Percentiles rank a stretch among this genome's conserved stretches.
These are phyloP conservation scores for Sarocladium brachiariae DNA, from an alignment of 2,329 filamentous ascomycete genomes.

Conservation along the genomic window DNA sequence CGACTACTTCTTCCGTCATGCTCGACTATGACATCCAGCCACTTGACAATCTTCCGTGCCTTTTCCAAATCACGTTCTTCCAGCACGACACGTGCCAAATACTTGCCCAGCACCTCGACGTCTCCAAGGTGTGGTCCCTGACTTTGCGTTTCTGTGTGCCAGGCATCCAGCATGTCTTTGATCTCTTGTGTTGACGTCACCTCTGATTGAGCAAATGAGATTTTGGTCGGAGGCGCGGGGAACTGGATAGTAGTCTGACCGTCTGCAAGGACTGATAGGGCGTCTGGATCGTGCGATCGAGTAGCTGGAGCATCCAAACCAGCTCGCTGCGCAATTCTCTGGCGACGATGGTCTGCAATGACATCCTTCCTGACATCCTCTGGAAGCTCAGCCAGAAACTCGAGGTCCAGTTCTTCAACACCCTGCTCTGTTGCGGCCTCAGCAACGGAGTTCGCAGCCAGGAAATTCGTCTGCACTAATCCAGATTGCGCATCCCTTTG, in stretches of 20 bases:
- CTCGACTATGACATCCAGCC: slow-evolving; percentile 54
- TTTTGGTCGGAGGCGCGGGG: slow-evolving; percentile 35
- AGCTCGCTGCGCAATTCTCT: slow-evolving; percentile 51
- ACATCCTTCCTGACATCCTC: slow-evolving; percentile 75
- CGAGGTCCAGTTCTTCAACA: slow-evolving; percentile 52
- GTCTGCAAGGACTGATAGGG: slow-evolving; percentile 20
- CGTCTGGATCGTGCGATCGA: slow-evolving; percentile 14
- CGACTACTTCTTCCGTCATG: slow-evolving; percentile 31
- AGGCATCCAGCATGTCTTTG: slow-evolving; percentile 65
- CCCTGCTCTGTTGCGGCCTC: slow-evolving; percentile 24
- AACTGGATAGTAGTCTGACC: slow-evolving; percentile 41
- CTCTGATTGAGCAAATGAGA: slow-evolving; percentile 37
- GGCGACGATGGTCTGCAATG: slow-evolving; percentile 57
- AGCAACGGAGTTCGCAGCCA: slow-evolving; percentile 31
- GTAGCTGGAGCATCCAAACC: slow-evolving; percentile 34
- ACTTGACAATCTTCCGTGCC: slow-evolving; percentile 60
- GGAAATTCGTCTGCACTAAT: slow-evolving; percentile 69
- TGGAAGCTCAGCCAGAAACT: slow-evolving; percentile 76
- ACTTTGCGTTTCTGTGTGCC: slow-evolving; percentile 63
- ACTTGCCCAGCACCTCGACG: slow-evolving; percentile 65
- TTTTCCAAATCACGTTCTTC: slow-evolving; percentile 77
- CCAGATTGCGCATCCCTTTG: slow-evolving; percentile 49
- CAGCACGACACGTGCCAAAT: slow-evolving; percentile 62
- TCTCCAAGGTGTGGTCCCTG: slow-evolving; percentile 78
- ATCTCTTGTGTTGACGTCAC: slow-evolving; percentile 50